Conservation (phyloP, 495 filamentous ascomycete species). For the Penicillium desertorum region DNA sequence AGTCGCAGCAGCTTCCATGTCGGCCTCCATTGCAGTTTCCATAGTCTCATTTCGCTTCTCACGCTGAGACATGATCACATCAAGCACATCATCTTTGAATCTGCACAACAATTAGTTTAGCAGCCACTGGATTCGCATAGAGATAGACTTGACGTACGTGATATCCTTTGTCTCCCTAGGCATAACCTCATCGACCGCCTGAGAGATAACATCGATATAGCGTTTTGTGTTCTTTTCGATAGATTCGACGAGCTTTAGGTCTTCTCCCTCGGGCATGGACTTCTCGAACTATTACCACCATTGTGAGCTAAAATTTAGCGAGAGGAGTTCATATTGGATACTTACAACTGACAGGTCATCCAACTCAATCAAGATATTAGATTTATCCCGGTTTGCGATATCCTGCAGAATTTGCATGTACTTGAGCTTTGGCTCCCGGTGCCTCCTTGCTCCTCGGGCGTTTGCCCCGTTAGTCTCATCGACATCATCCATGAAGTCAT, state of each 20-base stretch:
- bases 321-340: conserved; percentile 6
- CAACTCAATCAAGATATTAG: conserved; percentile 80
- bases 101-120: conserved; percentile 39
- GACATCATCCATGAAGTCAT: conserved; percentile 91
- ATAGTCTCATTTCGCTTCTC: conserved; percentile 80
- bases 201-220: conserved; percentile 87
- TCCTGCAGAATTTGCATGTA: conserved; percentile 90
- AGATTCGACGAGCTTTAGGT: conserved; percentile 74
- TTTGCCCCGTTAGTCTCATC: conserved; percentile 53
- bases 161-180: conserved; percentile 75
- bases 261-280: conserved; percentile 57
- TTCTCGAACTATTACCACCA: conserved; percentile 67
- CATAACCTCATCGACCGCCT: conserved; percentile 84
- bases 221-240: conserved; percentile 90
- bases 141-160: conserved; percentile 54
- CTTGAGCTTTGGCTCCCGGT: conserved; percentile 67
- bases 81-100: conserved; percentile 96
- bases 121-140: neutral
- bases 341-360: conserved; percentile 78
- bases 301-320: conserved; percentile 3
- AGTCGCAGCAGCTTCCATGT: conserved; percentile 54
- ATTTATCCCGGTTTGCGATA: conserved; percentile 71
- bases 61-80: conserved; percentile 92
- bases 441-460: conserved; percentile 42
- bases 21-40: conserved; percentile 63